Evolutionary conservation across 768 basidiomycete genomes (phyloP), one percentile per base, ranked within the genome.

Genomic region (Mycena albidolilacea): DNA sequence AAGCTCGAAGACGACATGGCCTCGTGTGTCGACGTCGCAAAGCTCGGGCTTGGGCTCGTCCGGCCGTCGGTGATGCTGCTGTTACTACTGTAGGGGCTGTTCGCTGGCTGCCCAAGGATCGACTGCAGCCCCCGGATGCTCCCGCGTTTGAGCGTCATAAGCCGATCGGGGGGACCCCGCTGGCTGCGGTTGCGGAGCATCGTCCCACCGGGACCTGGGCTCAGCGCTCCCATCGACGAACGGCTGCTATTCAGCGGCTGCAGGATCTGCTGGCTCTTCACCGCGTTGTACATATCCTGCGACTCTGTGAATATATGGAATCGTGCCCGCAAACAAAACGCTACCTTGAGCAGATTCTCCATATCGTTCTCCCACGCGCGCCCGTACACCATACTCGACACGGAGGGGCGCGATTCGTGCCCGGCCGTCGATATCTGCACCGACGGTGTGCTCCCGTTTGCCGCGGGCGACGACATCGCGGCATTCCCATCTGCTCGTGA

Each of bases 21-120:
- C 64, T 98, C 97, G 79, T 95, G 89, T 5, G 95, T 89, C 19
- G 95, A 97, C 6, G 96, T 96, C 2, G 95, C 93, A 79, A 93
- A 96, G 81, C 96, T 98, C 2, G 97, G 97, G 5, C 97, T 95
- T 7, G 97, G 98, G 80, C 97, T 98, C n/a, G 92, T 88, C 30
- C 96, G 89, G 1, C 97, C 96, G 78, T 97, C 95, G 5, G 50
- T 52, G 70, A 93, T 89, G 76, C 91, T 93, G 80, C 91, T 92
- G 77, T 90, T 93, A 77, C 93, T 95, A 77, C 94, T 95, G 78
- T 96, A 96, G 8, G 95, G 95, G 78, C 93, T 96, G 63, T 84
- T 81, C n/a, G 88, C 87, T n/a, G 85, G 79, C 71, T 90, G 93
- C 19, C 87, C 87, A 15, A 97, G 84, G 68, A 98, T 92, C 7